Conservation (phyloP, 768 basidiomycete genomes). For the Auricularia cornea region DNA sequence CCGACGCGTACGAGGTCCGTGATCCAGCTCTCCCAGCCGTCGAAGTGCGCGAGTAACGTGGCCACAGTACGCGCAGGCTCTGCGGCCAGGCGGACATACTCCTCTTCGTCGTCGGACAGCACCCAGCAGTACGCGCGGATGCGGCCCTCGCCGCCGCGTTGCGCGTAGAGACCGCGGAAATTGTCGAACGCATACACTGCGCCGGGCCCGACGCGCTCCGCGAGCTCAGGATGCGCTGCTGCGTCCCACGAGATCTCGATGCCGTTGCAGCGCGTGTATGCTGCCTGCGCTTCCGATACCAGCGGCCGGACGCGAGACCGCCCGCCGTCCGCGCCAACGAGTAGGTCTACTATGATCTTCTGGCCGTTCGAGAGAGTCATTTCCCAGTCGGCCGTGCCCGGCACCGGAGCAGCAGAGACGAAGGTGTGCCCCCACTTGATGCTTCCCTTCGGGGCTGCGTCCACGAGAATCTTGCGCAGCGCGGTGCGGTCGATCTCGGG, state of each 20-base stretch:
- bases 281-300: conserved; percentile 10
- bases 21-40: not conserved
- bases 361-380: not conserved
- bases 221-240: conserved; percentile 6
- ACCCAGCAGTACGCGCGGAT: conserved; percentile 12
- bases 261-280: conserved; percentile 15
- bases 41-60: not conserved
- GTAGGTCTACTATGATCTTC: not conserved
- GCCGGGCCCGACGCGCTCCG: conserved; percentile 9
- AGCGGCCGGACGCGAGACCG: conserved; percentile 17
- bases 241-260: conserved; percentile 13
- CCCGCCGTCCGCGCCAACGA: conserved; percentile 22
- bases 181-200: conserved; percentile 9
- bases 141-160: conserved; percentile 15
- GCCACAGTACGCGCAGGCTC: not conserved
- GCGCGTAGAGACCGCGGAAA: conserved; percentile 12
- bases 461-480: conserved; percentile 11
- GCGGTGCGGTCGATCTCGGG: not conserved
- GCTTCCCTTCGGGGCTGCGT: conserved; percentile 5
- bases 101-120: not conserved
- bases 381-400: not conserved
- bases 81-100: not conserved
- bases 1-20: not conserved
- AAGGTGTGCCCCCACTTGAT: conserved; percentile 8
- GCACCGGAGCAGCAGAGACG: not conserved